Evolutionary conservation across 352 stramenopile genomes (phyloP).

Genomic region (Pythium rishiriense): DNA sequence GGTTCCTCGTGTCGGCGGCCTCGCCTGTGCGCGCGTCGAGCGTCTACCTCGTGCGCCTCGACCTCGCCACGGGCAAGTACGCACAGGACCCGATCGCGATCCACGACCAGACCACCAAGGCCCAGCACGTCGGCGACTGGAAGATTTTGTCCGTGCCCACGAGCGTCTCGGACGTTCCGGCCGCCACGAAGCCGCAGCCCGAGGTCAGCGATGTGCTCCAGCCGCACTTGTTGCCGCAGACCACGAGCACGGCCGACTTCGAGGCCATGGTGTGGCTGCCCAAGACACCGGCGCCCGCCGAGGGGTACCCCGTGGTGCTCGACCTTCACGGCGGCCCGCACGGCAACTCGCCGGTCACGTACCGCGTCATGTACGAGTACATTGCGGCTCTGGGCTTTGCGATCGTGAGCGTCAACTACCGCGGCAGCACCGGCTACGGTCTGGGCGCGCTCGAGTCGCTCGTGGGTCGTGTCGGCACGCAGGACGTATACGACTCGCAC

Average conservation of each 20-base stretch:
- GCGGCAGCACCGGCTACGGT: conserved; percentile 94
- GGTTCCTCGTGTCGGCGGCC: conserved; percentile 48
- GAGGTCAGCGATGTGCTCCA: conserved; percentile 36
- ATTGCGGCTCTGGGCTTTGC: conserved; percentile 89
- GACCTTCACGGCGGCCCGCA: conserved; percentile 94
- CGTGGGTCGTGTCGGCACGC: conserved; percentile 85
- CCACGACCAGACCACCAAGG: conserved; percentile 42
- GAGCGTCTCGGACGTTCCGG: conserved; percentile 45
- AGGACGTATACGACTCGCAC: conserved; percentile 94
- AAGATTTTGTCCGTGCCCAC: conserved; percentile 57
- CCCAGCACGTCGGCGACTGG: conserved; percentile 56
- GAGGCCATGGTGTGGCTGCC: conserved; percentile 82
- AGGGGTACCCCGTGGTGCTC: conserved; percentile 76
- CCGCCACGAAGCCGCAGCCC: conserved; percentile 35
- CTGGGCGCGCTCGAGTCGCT: conserved; percentile 88
- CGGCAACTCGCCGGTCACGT: conserved; percentile 82
- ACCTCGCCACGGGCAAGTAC: conserved; percentile 47
- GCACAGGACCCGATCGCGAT: conserved; percentile 36
- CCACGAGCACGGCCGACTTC: conserved; percentile 53
- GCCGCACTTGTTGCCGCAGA: conserved; percentile 49
- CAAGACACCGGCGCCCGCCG: conserved; percentile 28
- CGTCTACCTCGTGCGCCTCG: conserved; percentile 57
- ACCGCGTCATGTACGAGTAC: conserved; percentile 88
- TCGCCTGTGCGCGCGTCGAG: conserved; percentile 58
- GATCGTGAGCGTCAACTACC: conserved; percentile 95